Evolutionary conservation across 2,329 filamentous ascomycete species (phyloP), one percentile per base, ranked within the genome.

Genomic region (Bipolaris oryzae): DNA sequence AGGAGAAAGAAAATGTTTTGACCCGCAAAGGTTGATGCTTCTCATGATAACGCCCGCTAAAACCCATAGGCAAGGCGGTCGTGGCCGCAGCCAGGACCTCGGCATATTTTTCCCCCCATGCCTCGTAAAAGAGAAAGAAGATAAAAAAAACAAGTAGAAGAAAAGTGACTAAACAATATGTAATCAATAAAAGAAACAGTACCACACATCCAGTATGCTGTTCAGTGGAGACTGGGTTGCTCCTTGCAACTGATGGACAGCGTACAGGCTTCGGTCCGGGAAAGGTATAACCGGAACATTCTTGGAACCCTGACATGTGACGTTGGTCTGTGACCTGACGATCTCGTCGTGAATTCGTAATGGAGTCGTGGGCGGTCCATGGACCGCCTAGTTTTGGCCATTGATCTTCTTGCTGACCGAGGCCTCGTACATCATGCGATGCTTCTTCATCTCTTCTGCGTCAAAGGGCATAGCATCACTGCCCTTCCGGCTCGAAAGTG

Each of bases 391-490:
- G 44, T 10, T 25, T n/a, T 57, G 51, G 25, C 34, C 31, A 23
- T 38, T 52, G 33, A 50, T 44, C 42, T 45, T 60, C 47, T 55
- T 63, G 45, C 56, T 62, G 21, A 63, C 60, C 3, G 67, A 66
- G 28, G 71, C 63, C 43, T 77, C 73, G 67, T 76, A 77, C 52
- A 72, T 56, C 54, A 64, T 58, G 18, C 74, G 73, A 16, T 72
- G 69, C 47, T 70, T 73, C 57, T 68, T 74, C 75, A 77, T 76
- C 59, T 74, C 66, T 44, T 74, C 68, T 2, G 69, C 59, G 54
- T 76, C 66, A 57, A 75, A 76, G 10, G 71, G 69, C 25, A 65
- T 59, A 6, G 65, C 66, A 46, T 75, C 71, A 57, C 74, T 76
- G 15, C 63, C 67, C 52, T 74, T 73, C 31, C 74, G 59, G 61